Evolutionary conservation across 129 eudicot genomes (phyloP), one percentile per base, ranked within the genome.

Genomic region (Flaveria linearis): DNA sequence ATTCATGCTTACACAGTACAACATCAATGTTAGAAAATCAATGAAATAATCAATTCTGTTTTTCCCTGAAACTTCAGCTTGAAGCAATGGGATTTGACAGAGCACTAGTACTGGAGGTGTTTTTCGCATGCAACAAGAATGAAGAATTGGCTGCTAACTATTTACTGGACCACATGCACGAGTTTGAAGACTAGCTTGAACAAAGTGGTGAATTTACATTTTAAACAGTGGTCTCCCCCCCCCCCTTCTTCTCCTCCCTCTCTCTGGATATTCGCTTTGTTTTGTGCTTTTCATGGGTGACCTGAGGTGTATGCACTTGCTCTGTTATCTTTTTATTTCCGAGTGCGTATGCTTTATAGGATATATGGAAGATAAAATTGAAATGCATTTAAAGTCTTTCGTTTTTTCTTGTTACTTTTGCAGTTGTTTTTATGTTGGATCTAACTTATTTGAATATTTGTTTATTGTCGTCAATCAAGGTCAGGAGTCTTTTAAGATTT

Each of bases 61-160:
- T 43, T 0, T 25, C n/a, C 12, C 7, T 17, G 8, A 18, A 3
- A 57, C 25, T 70, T 14, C 87, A 92, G 97, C 91, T 92, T 9
- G 89, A 89, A 78, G 90, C 90, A 51, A 87, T 92, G 97, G 97
- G 97, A 57, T 92, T 89, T 70, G 88, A 85, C 20, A 83, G 92
- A 62, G 89, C 87, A 8, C 58, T 86, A 10, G 97, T 89, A 25
- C 55, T 89, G 69, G 83, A 89, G 66, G 96, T 85, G 56, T 91
- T 81, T 81, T 87, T 91, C 12, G 97, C 96, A 57, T 91, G 96
- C 86, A 85, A 91, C 90, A 92, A 89, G 83, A 84, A 87, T 11
- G 97, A 92, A 81, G 92, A 89, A 75, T 83, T 92, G 57, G 92
- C 96, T 58, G 97, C 96, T 11, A 92, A 92, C 80, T 92, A 87